Percentiles rank a stretch among this genome's conserved stretches.
Conservation (phyloP, 129 eudicot genomes). For the Artemisia argyi region DNA sequence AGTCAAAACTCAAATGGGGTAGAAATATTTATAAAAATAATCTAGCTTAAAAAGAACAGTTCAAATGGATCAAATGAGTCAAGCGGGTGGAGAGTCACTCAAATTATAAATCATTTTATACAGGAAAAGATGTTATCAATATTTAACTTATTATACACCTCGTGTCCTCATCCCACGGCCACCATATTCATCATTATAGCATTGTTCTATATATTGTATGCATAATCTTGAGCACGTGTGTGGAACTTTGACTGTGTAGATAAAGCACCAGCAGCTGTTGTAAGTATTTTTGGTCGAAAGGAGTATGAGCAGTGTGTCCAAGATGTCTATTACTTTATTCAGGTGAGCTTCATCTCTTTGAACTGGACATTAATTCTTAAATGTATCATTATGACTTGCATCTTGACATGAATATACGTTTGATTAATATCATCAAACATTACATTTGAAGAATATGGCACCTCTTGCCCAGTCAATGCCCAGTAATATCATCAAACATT, state of each 20-base stretch:
- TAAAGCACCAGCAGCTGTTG: conserved; percentile 92
- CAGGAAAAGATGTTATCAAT: no score
- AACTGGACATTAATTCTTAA: conserved; percentile 3
- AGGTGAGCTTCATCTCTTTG: conserved; percentile 42
- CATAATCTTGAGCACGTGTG: conserved; percentile 5
- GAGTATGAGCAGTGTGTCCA: conserved; percentile 92
- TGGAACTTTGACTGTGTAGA: conserved; percentile 35
- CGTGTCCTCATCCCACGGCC: neutral
- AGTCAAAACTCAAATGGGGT: neutral
- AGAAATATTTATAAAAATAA: no score
- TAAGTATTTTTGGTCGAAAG: conserved; percentile 87
- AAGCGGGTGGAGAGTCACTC: no score
- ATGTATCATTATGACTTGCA: conserved; percentile 2
- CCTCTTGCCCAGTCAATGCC: no score
- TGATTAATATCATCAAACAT: neutral
- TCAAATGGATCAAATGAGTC: no score
- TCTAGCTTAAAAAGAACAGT: no score
- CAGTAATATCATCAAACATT: no score
- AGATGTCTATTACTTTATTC: conserved; percentile 90
- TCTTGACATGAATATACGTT: neutral
- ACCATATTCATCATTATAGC: neutral
- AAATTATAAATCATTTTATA: no score
- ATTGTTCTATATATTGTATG: conserved; percentile 11
- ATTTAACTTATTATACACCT: no score
- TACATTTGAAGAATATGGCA: no score